Percentiles rank a stretch among this genome's conserved stretches.
Evolutionary conservation across 495 filamentous ascomycete genomes (phyloP).

Genomic region (Jackrogersella minutella): DNA sequence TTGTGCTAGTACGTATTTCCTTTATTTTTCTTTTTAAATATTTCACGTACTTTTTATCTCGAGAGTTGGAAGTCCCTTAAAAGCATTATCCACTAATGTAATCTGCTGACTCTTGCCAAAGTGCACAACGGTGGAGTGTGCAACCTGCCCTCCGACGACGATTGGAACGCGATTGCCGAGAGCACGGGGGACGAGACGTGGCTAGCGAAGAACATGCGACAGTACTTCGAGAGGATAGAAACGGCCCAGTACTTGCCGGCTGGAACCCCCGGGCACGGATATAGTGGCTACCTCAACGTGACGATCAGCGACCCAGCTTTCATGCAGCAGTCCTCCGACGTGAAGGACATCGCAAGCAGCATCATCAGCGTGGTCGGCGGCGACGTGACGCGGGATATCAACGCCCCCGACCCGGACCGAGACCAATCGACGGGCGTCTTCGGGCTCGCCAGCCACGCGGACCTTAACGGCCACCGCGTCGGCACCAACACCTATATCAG

Average conservation of each 20-base stretch:
- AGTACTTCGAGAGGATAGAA: slow-evolving; percentile 55
- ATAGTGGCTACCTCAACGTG: slow-evolving; percentile 53
- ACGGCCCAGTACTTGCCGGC: slow-evolving; percentile 51
- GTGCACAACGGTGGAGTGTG: slow-evolving; percentile 58
- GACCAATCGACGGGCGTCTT: slow-evolving; percentile 55
- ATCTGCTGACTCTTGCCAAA: background rate
- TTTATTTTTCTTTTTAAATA: background rate
- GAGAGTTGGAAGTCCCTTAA: too few relatives aligned
- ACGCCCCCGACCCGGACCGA: slow-evolving; percentile 45
- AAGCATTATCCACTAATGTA: too few relatives aligned
- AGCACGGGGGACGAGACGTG: slow-evolving; percentile 56
- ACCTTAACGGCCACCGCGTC: slow-evolving; percentile 50
- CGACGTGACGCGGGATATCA: slow-evolving; percentile 52
- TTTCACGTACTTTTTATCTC: too few relatives aligned
- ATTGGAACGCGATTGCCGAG: slow-evolving; percentile 57
- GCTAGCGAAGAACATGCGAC: slow-evolving; percentile 55
- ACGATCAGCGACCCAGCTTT: slow-evolving; percentile 46
- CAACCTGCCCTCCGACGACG: slow-evolving; percentile 52
- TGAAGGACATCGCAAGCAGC: slow-evolving; percentile 37
- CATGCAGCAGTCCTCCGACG: slow-evolving; percentile 39
- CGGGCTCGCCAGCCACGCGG: slow-evolving; percentile 53
- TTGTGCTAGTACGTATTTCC: slow-evolving; percentile 47
- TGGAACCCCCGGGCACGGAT: slow-evolving; percentile 54
- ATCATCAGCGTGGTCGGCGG: slow-evolving; percentile 50
- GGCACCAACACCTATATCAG: slow-evolving; percentile 55